phyloP scores from a whole-genome alignment of 768 basidiomycete genomes.

The Mycena rebaudengoi region DNA sequence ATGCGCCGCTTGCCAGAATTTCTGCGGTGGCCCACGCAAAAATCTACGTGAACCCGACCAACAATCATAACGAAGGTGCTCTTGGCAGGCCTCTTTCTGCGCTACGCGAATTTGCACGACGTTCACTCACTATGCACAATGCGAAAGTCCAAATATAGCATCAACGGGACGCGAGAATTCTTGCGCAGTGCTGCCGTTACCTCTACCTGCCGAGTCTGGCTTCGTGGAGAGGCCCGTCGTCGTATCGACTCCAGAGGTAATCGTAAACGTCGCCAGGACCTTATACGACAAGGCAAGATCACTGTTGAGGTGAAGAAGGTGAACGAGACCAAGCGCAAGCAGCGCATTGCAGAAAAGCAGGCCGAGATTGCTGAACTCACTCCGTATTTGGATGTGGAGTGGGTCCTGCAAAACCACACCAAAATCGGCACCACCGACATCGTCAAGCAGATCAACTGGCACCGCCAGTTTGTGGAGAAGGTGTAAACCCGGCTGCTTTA shows the following conservation, averaged over 20 bases:
- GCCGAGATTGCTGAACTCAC: not conserved
- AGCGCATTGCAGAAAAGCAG: not conserved
- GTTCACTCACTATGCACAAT: too few species aligned
- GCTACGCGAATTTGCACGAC: too few species aligned
- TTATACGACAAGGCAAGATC: not conserved
- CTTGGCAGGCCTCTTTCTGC: too few species aligned
- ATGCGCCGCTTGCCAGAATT: not conserved
- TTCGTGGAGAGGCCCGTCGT: too few species aligned
- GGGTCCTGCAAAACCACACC: not conserved
- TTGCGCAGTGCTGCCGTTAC: too few species aligned
- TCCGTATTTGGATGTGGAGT: not conserved
- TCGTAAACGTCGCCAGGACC: not conserved
- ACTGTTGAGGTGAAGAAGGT: not conserved
- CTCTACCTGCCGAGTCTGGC: too few species aligned
- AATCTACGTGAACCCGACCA: too few species aligned
- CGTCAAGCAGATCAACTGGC: constrained; percentile 8
- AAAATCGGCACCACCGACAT: not conserved
- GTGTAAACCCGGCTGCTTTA: too few species aligned
- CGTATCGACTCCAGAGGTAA: too few species aligned
- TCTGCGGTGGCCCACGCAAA: not conserved
- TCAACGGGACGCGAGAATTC: too few species aligned
- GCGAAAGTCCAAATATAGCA: too few species aligned
- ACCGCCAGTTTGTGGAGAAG: constrained; percentile 4
- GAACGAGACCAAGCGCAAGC: not conserved
- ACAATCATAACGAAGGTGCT: too few species aligned